Evolutionary conservation across 2,329 filamentous ascomycete genomes (phyloP).

Genomic region (Meredithiella fracta): DNA sequence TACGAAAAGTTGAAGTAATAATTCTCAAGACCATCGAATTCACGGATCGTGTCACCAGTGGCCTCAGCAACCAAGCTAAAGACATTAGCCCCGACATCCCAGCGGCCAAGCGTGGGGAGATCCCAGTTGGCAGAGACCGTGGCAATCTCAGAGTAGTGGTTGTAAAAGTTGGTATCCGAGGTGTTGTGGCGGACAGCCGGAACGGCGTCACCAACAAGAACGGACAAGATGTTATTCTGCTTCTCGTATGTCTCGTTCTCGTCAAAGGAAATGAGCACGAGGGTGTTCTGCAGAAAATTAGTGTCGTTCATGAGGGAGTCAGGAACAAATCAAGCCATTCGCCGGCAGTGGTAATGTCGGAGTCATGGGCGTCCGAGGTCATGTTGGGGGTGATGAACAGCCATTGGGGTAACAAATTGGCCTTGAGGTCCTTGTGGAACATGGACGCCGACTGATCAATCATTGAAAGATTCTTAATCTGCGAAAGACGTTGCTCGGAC

Average conservation of each 20-base stretch:
- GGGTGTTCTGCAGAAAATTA: conserved; percentile 59
- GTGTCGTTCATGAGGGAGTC: conserved; percentile 51
- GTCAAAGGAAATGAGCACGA: conserved; percentile 65
- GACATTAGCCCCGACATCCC: conserved; percentile 58
- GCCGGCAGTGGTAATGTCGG: conserved; percentile 50
- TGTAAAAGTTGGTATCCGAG: conserved; percentile 52
- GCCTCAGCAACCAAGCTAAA: conserved; percentile 41
- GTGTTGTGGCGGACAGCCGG: conserved; percentile 48
- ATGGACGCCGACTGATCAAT: conserved; percentile 27
- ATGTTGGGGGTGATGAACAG: conserved; percentile 59
- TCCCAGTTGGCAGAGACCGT: conserved; percentile 54
- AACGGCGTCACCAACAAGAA: conserved; percentile 61
- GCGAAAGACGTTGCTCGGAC: conserved; percentile 40
- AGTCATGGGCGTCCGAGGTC: conserved; percentile 63
- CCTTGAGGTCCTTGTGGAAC: conserved; percentile 51
- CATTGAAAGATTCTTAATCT: conserved; percentile 53
- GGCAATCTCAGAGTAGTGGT: conserved; percentile 55
- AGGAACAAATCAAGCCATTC: conserved; percentile 53
- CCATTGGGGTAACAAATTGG: conserved; percentile 51
- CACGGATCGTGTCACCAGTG: conserved; percentile 37
- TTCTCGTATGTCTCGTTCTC: conserved; percentile 54
- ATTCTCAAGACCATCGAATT: conserved; percentile 25
- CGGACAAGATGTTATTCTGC: conserved; percentile 51
- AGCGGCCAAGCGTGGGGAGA: conserved; percentile 52
- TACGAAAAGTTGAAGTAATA: conserved; percentile 39